Evolutionary conservation across 768 basidiomycete genomes (phyloP).

Genomic region (Boletus speciosus): DNA sequence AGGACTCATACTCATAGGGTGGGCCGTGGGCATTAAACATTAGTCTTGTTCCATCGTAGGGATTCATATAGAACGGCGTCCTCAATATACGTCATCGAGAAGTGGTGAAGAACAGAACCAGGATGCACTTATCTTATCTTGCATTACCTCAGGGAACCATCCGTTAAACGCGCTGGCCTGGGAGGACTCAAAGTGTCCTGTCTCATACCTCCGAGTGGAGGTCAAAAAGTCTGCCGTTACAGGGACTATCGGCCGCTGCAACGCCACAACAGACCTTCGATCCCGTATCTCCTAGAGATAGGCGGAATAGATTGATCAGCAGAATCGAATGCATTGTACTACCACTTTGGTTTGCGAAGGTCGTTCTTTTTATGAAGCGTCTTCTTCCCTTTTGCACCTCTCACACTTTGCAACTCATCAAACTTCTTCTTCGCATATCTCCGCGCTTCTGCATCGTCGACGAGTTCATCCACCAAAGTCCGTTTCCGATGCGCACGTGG

Average conservation of each 20-base stretch:
- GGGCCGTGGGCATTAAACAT: background rate
- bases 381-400: slow-evolving; percentile 66
- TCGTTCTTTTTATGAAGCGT: slow-evolving; percentile 66
- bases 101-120: slow-evolving; percentile 5
- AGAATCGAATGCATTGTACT: slow-evolving; percentile 17
- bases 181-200: background rate
- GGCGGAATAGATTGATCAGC: slow-evolving; percentile 4
- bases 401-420: slow-evolving; percentile 65
- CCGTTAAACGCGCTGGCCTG: background rate
- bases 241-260: background rate
- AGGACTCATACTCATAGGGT: background rate
- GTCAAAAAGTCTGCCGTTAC: background rate
- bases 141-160: slow-evolving; percentile 10
- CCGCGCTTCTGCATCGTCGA: slow-evolving; percentile 83
- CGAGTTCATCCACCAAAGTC: slow-evolving; percentile 82
- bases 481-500: slow-evolving; percentile 68
- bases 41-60: background rate
- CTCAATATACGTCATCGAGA: slow-evolving; percentile 12
- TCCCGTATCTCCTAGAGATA: slow-evolving; percentile 2
- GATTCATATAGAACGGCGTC: background rate
- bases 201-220: background rate
- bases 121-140: background rate
- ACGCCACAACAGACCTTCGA: background rate
- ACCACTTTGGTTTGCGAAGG: slow-evolving; percentile 69
- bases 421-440: slow-evolving; percentile 93